Evolutionary conservation across 495 filamentous ascomycete genomes (phyloP).

Genomic region (Cercophora sp.): DNA sequence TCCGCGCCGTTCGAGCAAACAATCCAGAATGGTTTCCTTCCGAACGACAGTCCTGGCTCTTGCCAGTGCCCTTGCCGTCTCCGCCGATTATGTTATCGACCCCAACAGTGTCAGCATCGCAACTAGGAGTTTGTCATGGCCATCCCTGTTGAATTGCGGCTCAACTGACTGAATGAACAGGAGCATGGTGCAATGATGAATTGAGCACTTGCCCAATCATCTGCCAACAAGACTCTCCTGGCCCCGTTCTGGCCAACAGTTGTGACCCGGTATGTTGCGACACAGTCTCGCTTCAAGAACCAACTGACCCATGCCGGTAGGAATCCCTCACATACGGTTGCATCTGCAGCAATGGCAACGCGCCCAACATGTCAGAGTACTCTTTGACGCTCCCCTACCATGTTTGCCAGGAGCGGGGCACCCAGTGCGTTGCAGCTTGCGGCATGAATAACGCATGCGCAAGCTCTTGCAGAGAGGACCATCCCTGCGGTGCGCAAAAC

Average conservation of each 20-base stretch:
- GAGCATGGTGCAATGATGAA: conserved; percentile 67
- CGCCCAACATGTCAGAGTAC: conserved; percentile 78
- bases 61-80: conserved; percentile 39
- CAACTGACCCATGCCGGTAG: conserved; percentile 38
- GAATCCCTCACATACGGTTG: conserved; percentile 65
- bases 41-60: conserved; percentile 41
- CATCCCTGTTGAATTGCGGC: too few species aligned
- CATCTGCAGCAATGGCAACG: conserved; percentile 65
- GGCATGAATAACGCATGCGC: conserved; percentile 56
- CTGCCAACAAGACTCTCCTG: conserved; percentile 63
- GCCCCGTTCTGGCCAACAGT: conserved; percentile 52
- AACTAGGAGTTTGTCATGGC: conserved; percentile 36
- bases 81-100: conserved; percentile 55
- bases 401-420: conserved; percentile 68
- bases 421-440: conserved; percentile 66
- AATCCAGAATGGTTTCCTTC: conserved; percentile 44
- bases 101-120: conserved; percentile 51
- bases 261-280: conserved; percentile 64
- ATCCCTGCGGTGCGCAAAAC: conserved; percentile 77
- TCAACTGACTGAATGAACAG: conserved; percentile 42
- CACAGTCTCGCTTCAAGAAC: neutral
- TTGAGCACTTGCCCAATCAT: conserved; percentile 68
- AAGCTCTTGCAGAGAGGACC: conserved; percentile 57
- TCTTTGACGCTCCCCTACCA: conserved; percentile 84
- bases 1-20: neutral